Evolutionary conservation across 768 basidiomycete genomes (phyloP), one percentile per base, ranked within the genome.

Genomic region (Tulasnella calospora): DNA sequence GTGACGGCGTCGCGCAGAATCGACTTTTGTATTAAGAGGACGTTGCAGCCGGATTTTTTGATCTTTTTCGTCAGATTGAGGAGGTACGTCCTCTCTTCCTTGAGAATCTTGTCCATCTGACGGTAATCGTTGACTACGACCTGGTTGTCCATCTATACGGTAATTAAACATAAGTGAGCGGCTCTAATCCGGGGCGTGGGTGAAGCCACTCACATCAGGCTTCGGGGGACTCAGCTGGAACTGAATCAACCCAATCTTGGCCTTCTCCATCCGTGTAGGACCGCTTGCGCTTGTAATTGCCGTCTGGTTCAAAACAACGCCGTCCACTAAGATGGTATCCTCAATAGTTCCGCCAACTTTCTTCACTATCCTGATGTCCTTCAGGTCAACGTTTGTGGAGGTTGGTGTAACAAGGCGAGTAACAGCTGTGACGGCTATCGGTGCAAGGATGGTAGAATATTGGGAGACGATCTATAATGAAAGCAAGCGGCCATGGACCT

Each of bases 71-170:
- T 97, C 76, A 99, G 90, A 84, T 96, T 98, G 82, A 99, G 91
- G 78, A 99, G 89, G 84, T 99, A 99, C 85, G 96, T 94, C 70
- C 98, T 93, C 78, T 97, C 97, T 85, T 99, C 98, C 85, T 99
- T 99, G 86, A 99, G 92, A 79, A 99, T 96, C 85, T 98, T 98
- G 88, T 99, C 98, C 97, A 99, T 99, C 84, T 98, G 98, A 23
- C 98, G 92, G 86, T 99, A 99, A 85, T 99, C 97, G 80, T 97
- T 99, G 82, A 99, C 98, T 74, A 99, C 93, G 67, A 99, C 96
- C 6, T 97, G 98, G 87, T 99, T 99, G 85, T 99, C 98, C 97
- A 99, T 99, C 96, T 81, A 13, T 38, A 33, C 27, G 38, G 51
- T 33, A 73, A 57, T 15, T 12, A 79, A 41, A 7, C 40, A 79